Percentiles rank a stretch among this genome's conserved stretches.
phyloP scores from a whole-genome alignment of 768 basidiomycete species.

The Suillus bovinus region DNA sequence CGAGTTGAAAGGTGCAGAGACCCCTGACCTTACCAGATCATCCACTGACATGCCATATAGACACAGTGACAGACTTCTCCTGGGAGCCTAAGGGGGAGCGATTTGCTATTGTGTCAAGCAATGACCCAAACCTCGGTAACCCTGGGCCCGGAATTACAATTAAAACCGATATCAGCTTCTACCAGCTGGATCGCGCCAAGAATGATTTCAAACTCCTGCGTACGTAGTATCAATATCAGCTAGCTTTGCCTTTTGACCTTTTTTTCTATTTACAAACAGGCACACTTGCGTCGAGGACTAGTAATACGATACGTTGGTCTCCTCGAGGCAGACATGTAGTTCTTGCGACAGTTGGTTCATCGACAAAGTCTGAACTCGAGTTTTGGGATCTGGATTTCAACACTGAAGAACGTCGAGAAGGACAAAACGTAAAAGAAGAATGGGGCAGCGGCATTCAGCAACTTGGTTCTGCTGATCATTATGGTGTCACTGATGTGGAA shows the following conservation, averaged over 20 bases:
- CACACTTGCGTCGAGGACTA: constrained; percentile 77
- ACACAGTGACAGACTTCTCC: constrained; percentile 93
- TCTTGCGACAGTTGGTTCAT: constrained; percentile 93
- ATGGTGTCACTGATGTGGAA: constrained; percentile 95
- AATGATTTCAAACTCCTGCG: constrained; percentile 93
- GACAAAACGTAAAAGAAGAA: constrained; percentile 58
- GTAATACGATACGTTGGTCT: constrained; percentile 96
- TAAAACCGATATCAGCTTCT: constrained; percentile 96
- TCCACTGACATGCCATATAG: constrained; percentile 38
- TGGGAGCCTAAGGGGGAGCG: constrained; percentile 99
- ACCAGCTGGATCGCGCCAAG: constrained; percentile 88
- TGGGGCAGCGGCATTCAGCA: constrained; percentile 88
- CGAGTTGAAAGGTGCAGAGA: constrained; percentile 81
- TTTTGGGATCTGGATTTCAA: constrained; percentile 99
- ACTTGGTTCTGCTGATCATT: constrained; percentile 88
- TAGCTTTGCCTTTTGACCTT: constrained; percentile 2
- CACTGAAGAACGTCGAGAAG: constrained; percentile 51
- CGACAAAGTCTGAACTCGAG: constrained; percentile 94
- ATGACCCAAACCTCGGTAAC: constrained; percentile 90
- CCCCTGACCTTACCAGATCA: constrained; percentile 7
- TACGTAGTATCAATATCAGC: constrained; percentile 37
- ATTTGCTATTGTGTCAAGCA: constrained; percentile 93
- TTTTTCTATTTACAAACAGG: constrained; percentile 42
- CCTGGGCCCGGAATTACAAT: constrained; percentile 89
- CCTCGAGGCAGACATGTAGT: constrained; percentile 95